Conservation (phyloP, 1,284 basidiomycete species). For the Ganoderma lingzhi region DNA sequence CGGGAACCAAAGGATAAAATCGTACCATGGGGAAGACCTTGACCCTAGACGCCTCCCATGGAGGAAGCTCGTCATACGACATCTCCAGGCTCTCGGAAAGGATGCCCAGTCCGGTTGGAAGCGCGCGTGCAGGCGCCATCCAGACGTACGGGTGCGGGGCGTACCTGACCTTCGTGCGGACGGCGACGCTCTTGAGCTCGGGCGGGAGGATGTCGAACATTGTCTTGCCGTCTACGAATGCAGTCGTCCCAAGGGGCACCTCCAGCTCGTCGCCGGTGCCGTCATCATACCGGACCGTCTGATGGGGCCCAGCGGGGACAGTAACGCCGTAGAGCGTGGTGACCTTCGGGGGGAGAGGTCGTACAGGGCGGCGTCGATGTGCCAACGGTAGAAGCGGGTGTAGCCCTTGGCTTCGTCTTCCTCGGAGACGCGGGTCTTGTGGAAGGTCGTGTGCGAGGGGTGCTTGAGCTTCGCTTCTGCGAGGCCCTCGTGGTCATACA, state of each 20-base stretch:
- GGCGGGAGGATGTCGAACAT: constrained; percentile 87
- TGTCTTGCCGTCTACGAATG: constrained; percentile 81
- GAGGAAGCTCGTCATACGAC: constrained; percentile 68
- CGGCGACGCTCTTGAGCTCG: constrained; percentile 83
- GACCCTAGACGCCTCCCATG: constrained; percentile 76
- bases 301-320: constrained; percentile 74
- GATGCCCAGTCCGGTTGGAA: constrained; percentile 81
- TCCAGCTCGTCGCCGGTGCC: constrained; percentile 84
- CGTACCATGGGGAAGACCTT: constrained; percentile 77
- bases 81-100: constrained; percentile 80
- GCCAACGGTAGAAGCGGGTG: constrained; percentile 93
- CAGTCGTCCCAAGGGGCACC: constrained; percentile 89
- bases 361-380: constrained; percentile 94
- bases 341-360: constrained; percentile 85
- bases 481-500: constrained; percentile 83
- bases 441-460: constrained; percentile 90
- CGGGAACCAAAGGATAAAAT: constrained; percentile 17
- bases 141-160: constrained; percentile 85
- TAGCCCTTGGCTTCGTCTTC: constrained; percentile 80
- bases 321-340: constrained; percentile 88
- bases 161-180: constrained; percentile 76
- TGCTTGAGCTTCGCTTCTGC: constrained; percentile 77
- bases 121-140: constrained; percentile 81
- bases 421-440: constrained; percentile 81
- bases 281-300: constrained; percentile 86